These are phyloP conservation scores for Cytidiella melzeri DNA, from an alignment of 768 basidiomycete genomes.

Conservation along the genomic window DNA sequence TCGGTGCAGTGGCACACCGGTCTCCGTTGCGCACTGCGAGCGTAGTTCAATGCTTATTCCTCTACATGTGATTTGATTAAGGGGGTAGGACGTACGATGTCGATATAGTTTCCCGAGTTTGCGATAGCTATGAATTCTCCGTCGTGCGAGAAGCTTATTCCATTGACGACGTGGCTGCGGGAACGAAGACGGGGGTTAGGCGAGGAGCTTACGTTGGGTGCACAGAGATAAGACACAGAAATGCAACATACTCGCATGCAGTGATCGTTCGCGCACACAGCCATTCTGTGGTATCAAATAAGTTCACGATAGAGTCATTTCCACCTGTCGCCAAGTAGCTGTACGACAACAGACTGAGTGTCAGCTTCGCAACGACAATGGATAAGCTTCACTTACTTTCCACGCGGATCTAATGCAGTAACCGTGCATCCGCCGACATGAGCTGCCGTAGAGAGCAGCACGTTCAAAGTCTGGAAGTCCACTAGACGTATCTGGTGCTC, in stretches of 20 bases:
- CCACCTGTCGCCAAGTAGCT: constrained; percentile 80
- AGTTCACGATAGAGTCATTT: constrained; percentile 74
- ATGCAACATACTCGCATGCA: constrained; percentile 64
- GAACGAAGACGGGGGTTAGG: too few species aligned
- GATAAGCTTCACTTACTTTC: constrained; percentile 38
- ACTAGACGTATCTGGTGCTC: constrained; percentile 63
- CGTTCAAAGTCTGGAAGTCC: constrained; percentile 56
- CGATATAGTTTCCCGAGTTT: constrained; percentile 64
- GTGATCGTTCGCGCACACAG: constrained; percentile 73
- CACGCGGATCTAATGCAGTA: constrained; percentile 74
- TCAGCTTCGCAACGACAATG: background rate
- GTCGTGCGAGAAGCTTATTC: constrained; percentile 75
- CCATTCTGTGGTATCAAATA: constrained; percentile 78
- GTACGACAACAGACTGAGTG: too few species aligned
- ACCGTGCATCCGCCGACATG: constrained; percentile 80
- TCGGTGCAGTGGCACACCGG: constrained; percentile 67
- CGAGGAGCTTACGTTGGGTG: too few species aligned
- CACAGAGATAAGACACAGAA: too few species aligned
- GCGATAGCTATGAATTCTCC: constrained; percentile 81
- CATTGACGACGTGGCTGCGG: constrained; percentile 60
- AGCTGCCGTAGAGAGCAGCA: constrained; percentile 60
- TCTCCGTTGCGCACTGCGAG: constrained; percentile 73
- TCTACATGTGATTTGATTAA: too few species aligned
- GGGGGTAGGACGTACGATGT: constrained; percentile 56
- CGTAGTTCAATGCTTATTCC: background rate